Percentiles rank a stretch among this genome's conserved stretches.
These are phyloP conservation scores for Proliferodiscus dingleyae DNA, from an alignment of 2,329 filamentous ascomycete genomes.

Conservation along the genomic window DNA sequence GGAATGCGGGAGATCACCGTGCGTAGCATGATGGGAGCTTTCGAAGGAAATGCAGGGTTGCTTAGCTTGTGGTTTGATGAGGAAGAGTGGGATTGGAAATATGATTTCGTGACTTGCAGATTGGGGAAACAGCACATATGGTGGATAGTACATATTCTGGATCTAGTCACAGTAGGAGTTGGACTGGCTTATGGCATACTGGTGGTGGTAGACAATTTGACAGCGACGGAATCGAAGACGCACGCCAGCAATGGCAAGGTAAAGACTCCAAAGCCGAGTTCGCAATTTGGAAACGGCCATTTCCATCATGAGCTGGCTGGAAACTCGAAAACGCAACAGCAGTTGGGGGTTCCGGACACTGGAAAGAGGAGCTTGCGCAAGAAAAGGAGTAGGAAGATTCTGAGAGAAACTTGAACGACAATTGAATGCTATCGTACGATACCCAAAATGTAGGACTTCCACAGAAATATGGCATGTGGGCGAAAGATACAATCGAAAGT, in stretches of 20 bases:
- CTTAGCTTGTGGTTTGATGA: constrained; percentile 86
- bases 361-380: constrained; percentile 8
- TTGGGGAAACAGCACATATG: constrained; percentile 86
- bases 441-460: too few species aligned
- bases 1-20: constrained; percentile 87
- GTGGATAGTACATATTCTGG: constrained; percentile 82
- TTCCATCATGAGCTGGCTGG: not conserved
- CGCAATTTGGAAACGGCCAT: not conserved
- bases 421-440: not conserved
- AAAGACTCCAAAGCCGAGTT: not conserved
- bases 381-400: constrained; percentile 8
- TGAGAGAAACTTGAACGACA: not conserved
- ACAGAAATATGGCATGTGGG: too few species aligned
- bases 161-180: constrained; percentile 35
- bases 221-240: not conserved
- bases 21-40: constrained; percentile 97
- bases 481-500: too few species aligned
- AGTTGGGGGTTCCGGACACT: constrained; percentile 7
- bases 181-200: constrained; percentile 16
- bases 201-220: constrained; percentile 1
- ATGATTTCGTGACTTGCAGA: constrained; percentile 73
- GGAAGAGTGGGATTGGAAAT: constrained; percentile 68
- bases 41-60: constrained; percentile 84
- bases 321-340: constrained; percentile 1
- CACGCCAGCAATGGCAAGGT: constrained; percentile 3